Percentiles rank a stretch among this genome's conserved stretches.
Conservation (phyloP, 768 basidiomycete species). For the Naganishia friedmannii region DNA sequence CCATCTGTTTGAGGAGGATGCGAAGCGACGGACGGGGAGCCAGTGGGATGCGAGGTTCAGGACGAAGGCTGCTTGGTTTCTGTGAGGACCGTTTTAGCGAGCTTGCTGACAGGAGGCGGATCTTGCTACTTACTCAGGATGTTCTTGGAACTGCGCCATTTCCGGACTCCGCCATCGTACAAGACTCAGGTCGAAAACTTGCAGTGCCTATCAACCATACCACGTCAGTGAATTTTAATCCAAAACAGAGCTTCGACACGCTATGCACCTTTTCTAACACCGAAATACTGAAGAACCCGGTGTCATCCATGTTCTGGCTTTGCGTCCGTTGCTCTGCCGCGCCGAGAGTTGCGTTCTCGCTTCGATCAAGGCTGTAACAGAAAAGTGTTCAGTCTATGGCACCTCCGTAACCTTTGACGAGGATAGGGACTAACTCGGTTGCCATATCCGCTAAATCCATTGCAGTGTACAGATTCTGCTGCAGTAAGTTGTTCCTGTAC, state of each 20-base stretch:
- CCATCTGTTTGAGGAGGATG: slow-evolving; percentile 63
- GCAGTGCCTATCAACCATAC: slow-evolving; percentile 59
- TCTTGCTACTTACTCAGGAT: slow-evolving; percentile 64
- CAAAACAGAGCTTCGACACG: not conserved
- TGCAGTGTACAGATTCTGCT: slow-evolving; percentile 47
- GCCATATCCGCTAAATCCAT: slow-evolving; percentile 51
- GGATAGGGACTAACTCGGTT: slow-evolving; percentile 37
- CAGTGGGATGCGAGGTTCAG: slow-evolving; percentile 83
- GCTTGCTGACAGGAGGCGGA: not conserved
- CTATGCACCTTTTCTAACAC: slow-evolving; percentile 62
- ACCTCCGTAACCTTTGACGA: not conserved
- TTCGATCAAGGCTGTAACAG: slow-evolving; percentile 41
- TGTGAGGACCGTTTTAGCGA: slow-evolving; percentile 44
- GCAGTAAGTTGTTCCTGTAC: slow-evolving; percentile 44
- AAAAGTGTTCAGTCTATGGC: not conserved
- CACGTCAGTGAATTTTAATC: not conserved
- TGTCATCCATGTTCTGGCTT: slow-evolving; percentile 81
- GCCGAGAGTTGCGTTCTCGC: slow-evolving; percentile 49
- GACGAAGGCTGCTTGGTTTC: slow-evolving; percentile 79
- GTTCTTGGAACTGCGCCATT: slow-evolving; percentile 71
- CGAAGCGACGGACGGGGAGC: slow-evolving; percentile 83
- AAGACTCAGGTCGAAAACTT: slow-evolving; percentile 78
- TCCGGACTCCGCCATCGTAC: slow-evolving; percentile 78
- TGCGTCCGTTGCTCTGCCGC: slow-evolving; percentile 56
- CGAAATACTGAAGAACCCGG: slow-evolving; percentile 89